Evolutionary conservation across 2,329 filamentous ascomycete species (phyloP).

Genomic region (Xylariaceae sp.): DNA sequence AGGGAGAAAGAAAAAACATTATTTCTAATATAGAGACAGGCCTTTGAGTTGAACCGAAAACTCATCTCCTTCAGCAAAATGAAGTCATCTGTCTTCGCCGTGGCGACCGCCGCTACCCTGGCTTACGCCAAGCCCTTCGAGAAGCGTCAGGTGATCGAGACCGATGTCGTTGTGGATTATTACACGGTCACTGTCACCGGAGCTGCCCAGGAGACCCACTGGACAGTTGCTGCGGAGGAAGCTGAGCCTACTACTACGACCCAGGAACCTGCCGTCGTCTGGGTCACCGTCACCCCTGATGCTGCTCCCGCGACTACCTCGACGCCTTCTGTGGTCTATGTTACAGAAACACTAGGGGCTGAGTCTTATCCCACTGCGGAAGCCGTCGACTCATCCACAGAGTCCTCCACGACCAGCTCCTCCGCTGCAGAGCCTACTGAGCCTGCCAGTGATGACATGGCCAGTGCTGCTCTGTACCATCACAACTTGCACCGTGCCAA

Average conservation of each 20-base stretch:
- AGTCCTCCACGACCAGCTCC: constrained; percentile 4
- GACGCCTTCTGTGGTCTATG: not conserved
- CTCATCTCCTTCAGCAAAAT: constrained; percentile 27
- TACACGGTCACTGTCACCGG: constrained; percentile 33
- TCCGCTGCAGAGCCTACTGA: constrained; percentile 5
- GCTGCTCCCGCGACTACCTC: not conserved
- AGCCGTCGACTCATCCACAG: constrained; percentile 7
- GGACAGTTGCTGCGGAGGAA: constrained; percentile 2
- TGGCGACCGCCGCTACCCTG: constrained; percentile 29
- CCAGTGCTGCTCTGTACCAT: constrained; percentile 52
- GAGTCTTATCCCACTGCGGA: not conserved
- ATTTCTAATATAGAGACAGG: constrained; percentile 2
- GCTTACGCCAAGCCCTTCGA: constrained; percentile 29
- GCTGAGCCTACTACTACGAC: constrained; percentile 6
- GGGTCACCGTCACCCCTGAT: constrained; percentile 11
- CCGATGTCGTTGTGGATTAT: constrained; percentile 28
- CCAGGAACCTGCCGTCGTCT: constrained; percentile 5
- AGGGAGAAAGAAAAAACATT: not conserved
- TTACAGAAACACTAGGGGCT: not conserved
- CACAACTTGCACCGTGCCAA: constrained; percentile 87
- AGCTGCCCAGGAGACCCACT: constrained; percentile 9
- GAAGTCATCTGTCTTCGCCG: constrained; percentile 34
- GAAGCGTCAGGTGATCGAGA: constrained; percentile 23
- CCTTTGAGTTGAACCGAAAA: constrained; percentile 8
- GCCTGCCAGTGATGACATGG: constrained; percentile 28